Conservation (phyloP, 805 yeast genomes). For the Lachancea dasiensis region DNA sequence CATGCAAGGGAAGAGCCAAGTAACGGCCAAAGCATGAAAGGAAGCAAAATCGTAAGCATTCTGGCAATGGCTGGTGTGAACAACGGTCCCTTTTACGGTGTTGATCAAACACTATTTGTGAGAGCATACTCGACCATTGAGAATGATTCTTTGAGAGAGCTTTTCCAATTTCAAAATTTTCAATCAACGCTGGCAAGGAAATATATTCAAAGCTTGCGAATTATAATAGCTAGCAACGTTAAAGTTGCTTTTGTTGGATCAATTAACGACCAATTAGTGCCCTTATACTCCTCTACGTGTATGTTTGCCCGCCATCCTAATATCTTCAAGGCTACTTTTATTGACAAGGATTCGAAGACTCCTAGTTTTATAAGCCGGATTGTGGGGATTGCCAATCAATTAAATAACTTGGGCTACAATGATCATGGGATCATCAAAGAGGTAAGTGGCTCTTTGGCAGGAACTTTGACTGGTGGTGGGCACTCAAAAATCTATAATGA, state of each 20-base stretch:
- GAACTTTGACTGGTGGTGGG: constrained; percentile 92
- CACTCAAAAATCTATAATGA: constrained; percentile 88
- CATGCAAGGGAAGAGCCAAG: constrained; percentile 12
- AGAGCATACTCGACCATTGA: constrained; percentile 89
- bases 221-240: constrained; percentile 61
- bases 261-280: constrained; percentile 89
- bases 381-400: constrained; percentile 63
- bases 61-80: constrained; percentile 95
- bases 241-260: constrained; percentile 83
- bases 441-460: constrained; percentile 72
- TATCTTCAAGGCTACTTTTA: constrained; percentile 80
- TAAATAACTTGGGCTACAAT: constrained; percentile 69
- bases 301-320: constrained; percentile 83
- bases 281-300: constrained; percentile 82
- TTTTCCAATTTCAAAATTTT: constrained; percentile 81
- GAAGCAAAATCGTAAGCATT: constrained; percentile 52
- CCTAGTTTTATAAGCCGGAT: constrained; percentile 75
- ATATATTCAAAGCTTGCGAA: constrained; percentile 59
- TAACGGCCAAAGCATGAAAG: constrained; percentile 6
- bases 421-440: constrained; percentile 88
- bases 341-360: constrained; percentile 74
- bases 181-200: constrained; percentile 66
- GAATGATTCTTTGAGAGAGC: constrained; percentile 75
- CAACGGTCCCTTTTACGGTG: constrained; percentile 89
- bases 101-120: constrained; percentile 78